Percentiles rank a stretch among this genome's conserved stretches.
phyloP scores from a whole-genome alignment of 257 asterid species.

The Eucommia ulmoides region DNA sequence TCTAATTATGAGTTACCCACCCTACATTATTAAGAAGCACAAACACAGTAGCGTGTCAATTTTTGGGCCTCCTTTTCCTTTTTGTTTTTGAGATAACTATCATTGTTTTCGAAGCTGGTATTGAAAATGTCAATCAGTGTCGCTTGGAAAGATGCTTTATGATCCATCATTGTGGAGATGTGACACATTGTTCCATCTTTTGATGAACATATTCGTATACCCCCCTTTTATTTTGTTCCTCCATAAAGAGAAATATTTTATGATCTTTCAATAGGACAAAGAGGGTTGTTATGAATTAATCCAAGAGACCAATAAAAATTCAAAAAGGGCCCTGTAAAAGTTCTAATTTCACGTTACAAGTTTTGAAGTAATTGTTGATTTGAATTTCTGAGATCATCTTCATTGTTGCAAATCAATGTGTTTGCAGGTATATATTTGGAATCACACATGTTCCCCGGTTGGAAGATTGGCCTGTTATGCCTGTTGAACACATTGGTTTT shows the following conservation, averaged over 20 bases:
- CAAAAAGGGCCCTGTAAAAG: too few species aligned
- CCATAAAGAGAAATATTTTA: neutral
- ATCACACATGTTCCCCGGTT: constrained; percentile 90
- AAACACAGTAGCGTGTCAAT: too few species aligned
- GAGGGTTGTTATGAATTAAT: neutral
- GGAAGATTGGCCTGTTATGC: constrained; percentile 99
- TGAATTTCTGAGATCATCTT: neutral
- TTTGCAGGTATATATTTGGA: constrained; percentile 81
- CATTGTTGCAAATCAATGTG: constrained; percentile 5
- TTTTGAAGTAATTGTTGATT: neutral
- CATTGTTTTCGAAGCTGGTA: too few species aligned
- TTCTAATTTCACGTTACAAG: too few species aligned
- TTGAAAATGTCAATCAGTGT: too few species aligned
- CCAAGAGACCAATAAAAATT: neutral
- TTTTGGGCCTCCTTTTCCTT: too few species aligned
- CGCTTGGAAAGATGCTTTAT: too few species aligned
- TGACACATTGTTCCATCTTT: neutral
- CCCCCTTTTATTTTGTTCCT: neutral
- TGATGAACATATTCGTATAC: neutral
- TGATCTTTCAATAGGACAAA: neutral
- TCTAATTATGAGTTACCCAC: too few species aligned
- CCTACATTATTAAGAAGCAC: too few species aligned
- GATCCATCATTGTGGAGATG: neutral
- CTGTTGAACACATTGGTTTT: constrained; percentile 84
- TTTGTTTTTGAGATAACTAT: too few species aligned